These are phyloP conservation scores for Penicillium sp. DNA, from an alignment of 2,329 filamentous ascomycete genomes.

Conservation along the genomic window DNA sequence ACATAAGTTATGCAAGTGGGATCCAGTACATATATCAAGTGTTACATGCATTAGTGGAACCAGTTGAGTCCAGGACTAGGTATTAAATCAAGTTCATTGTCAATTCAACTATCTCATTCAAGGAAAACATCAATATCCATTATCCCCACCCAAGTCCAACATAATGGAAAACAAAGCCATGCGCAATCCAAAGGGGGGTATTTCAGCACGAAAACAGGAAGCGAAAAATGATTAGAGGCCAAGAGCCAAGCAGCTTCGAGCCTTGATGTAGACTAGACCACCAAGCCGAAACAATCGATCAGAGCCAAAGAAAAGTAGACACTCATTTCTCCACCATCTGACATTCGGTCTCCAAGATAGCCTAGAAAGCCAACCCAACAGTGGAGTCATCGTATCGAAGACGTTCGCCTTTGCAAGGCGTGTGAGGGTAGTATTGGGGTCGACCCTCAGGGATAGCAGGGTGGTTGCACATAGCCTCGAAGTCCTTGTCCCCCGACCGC, in stretches of 20 bases:
- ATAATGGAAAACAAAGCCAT: not conserved
- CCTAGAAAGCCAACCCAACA: slow-evolving; percentile 35
- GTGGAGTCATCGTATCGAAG: slow-evolving; percentile 22
- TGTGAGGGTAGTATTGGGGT: slow-evolving; percentile 15
- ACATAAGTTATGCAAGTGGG: too few relatives aligned
- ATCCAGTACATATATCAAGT: too few relatives aligned
- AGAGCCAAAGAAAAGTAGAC: not conserved
- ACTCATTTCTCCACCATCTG: not conserved
- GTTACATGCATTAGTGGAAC: too few relatives aligned
- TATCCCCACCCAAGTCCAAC: not conserved
- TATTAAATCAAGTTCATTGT: not conserved
- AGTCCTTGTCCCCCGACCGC: slow-evolving; percentile 17
- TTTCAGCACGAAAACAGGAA: not conserved
- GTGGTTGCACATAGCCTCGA: slow-evolving; percentile 18
- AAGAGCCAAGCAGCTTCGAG: not conserved
- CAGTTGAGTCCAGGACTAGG: too few relatives aligned
- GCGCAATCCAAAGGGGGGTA: slow-evolving; percentile 1
- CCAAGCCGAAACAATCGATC: not conserved
- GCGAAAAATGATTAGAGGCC: not conserved
- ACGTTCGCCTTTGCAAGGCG: slow-evolving; percentile 8
- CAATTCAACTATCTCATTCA: not conserved
- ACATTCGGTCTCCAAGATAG: not conserved
- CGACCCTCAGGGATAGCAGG: slow-evolving; percentile 29
- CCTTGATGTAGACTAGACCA: not conserved
- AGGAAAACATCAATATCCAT: not conserved